Conservation (phyloP, 2,329 filamentous ascomycete species). For the Blastomyces parvus region DNA sequence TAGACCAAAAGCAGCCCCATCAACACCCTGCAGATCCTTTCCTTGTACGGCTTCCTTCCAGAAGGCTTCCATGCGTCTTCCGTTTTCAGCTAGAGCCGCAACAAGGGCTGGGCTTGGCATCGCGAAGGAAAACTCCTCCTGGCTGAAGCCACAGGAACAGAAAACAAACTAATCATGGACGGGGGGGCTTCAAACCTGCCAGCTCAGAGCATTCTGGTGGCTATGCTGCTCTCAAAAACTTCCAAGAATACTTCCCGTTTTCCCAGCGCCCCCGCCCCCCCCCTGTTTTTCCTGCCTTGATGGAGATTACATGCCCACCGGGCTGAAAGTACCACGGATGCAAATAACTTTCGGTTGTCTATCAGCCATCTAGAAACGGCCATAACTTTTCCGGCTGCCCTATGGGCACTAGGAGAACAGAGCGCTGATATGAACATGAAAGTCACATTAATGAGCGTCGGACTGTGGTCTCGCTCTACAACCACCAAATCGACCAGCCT, state of each 20-base stretch:
- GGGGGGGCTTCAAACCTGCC: neutral
- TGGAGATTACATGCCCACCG: neutral
- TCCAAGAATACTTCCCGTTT: neutral
- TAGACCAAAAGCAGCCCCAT: neutral
- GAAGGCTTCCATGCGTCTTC: constrained; percentile 10
- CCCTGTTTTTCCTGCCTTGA: neutral
- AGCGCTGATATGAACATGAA: too few relatives aligned
- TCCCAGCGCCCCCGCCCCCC: neutral
- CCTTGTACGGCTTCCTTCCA: constrained; percentile 6
- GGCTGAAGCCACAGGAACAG: too few relatives aligned
- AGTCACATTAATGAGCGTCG: too few relatives aligned
- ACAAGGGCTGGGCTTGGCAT: neutral
- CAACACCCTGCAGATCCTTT: neutral
- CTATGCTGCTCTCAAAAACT: neutral
- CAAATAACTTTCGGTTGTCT: neutral
- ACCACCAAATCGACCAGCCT: neutral
- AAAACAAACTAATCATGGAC: too few relatives aligned
- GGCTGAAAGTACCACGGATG: neutral
- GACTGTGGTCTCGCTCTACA: too few relatives aligned
- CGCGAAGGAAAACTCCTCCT: too few relatives aligned
- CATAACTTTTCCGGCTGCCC: neutral
- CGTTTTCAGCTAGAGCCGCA: constrained; percentile 4
- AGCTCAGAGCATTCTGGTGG: neutral
- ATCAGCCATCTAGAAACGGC: neutral
- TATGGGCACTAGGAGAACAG: neutral